Base-by-base conservation (phyloP, 257 asterid genomes). In the Gentiana straminea region DNA sequence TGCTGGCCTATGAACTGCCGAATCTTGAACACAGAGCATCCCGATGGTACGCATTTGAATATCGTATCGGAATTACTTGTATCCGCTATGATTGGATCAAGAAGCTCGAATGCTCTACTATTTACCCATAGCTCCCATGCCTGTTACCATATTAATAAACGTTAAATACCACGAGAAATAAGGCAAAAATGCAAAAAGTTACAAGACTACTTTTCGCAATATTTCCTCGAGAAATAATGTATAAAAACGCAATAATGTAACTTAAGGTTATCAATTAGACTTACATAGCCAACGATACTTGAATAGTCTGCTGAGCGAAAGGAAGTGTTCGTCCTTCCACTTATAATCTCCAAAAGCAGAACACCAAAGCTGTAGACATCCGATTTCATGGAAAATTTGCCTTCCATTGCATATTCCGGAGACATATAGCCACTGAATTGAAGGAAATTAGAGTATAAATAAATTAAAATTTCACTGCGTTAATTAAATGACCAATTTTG, bases 341-440 rank as follows among this genome's bases (percentile, higher is more conserved):
- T 76, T 56, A 90, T 47, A 52, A 90, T 86, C 86, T 90, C 97
- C 65, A 90, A 66, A 33, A 90, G 63, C 71, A 90, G 66, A 33
- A 90, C 73, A 1, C 97, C 97, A 4, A 86, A 86, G 79, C 97
- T 90, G 13, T 86, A 86, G 38, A 90, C 96, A 61, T 90, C 97
- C 7, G 96, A 86, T 60, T 86, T 90, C 38, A 83, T 71, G 5
- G 97, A 90, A 72, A 86, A 86, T n/a, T 75, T 62, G 6, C 97
- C 97, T 61, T 82, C 94, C 97, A 90, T 86, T 33, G 97, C 97
- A 74, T 90, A 90, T 62, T 90, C 97, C 2, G 95, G 96, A 35
- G 97, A 93, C 96, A 90, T 84, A 66, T 86, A 90, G 38, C 97
- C 97, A 59, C 97, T 90, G 67, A 33, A 59, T 59, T 46, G 13